Evolutionary conservation across 2,329 filamentous ascomycete genomes (phyloP).

Genomic region (Ascochyta koolunga): DNA sequence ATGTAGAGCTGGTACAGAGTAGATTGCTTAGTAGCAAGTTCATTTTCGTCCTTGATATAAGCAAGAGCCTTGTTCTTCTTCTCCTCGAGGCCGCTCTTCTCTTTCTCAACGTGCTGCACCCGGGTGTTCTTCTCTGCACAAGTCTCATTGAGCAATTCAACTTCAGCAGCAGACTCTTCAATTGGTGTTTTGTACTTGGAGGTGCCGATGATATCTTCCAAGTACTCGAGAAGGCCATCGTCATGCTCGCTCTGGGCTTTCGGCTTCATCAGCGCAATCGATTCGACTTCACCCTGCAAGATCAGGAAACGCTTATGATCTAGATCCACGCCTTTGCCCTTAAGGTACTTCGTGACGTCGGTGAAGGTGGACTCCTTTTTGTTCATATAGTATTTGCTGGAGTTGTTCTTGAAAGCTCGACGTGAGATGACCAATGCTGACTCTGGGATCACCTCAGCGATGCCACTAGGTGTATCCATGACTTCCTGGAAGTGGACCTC

Average conservation of each 20-base stretch:
- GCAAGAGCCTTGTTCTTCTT: slow-evolving; percentile 95
- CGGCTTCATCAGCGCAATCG: slow-evolving; percentile 98
- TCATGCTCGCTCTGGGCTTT: slow-evolving; percentile 96
- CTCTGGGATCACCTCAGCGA: slow-evolving; percentile 77
- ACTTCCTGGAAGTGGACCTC: slow-evolving; percentile 97
- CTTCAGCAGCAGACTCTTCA: slow-evolving; percentile 87
- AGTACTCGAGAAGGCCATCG: slow-evolving; percentile 92
- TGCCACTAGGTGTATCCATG: slow-evolving; percentile 80
- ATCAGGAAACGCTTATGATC: slow-evolving; percentile 99
- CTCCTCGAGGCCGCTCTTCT: slow-evolving; percentile 89
- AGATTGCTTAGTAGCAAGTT: slow-evolving; percentile 86
- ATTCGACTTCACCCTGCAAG: slow-evolving; percentile 96
- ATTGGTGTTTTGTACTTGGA: slow-evolving; percentile 98
- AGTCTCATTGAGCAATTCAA: slow-evolving; percentile 90
- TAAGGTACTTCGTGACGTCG: slow-evolving; percentile 82
- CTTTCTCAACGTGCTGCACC: slow-evolving; percentile 97
- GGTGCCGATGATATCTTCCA: slow-evolving; percentile 98
- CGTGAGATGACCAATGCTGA: slow-evolving; percentile 88
- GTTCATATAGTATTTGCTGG: slow-evolving; percentile 98
- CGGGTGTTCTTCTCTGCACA: slow-evolving; percentile 94
- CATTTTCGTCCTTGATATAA: slow-evolving; percentile 91
- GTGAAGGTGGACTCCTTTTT: slow-evolving; percentile 90
- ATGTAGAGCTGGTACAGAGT: slow-evolving; percentile 92
- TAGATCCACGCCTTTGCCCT: slow-evolving; percentile 87
- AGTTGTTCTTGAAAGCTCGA: slow-evolving; percentile 95